Percentiles rank a stretch among this genome's conserved stretches.
Conservation (phyloP, 768 basidiomycete genomes). For the Floccularia luteovirens region DNA sequence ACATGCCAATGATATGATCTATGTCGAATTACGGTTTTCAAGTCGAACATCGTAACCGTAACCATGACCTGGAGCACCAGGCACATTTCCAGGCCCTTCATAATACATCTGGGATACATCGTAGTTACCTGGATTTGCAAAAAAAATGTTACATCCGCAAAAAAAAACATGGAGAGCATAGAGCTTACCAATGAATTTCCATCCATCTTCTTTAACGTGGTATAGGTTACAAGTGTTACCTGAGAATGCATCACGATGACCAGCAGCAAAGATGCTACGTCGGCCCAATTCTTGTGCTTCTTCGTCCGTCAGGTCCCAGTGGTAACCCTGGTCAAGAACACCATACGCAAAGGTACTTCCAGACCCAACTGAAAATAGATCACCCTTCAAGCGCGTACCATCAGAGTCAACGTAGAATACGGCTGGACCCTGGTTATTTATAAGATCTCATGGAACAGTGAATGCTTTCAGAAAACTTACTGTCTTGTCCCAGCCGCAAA, state of each 20-base stretch:
- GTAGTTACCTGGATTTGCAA: conserved; percentile 65
- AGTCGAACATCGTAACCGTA: conserved; percentile 79
- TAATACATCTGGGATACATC: conserved; percentile 89
- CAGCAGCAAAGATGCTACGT: conserved; percentile 93
- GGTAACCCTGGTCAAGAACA: conserved; percentile 93
- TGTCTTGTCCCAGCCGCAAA: conserved; percentile 99
- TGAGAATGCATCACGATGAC: conserved; percentile 94
- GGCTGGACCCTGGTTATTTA: conserved; percentile 64
- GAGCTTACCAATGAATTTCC: conserved; percentile 91
- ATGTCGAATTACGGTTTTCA: conserved; percentile 44
- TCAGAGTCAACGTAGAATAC: conserved; percentile 98
- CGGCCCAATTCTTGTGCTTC: conserved; percentile 94
- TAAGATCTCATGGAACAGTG: conserved; percentile 1
- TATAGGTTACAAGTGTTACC: conserved; percentile 96
- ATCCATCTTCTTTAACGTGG: conserved; percentile 91
- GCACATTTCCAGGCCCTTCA: conserved; percentile 70
- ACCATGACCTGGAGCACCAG: conserved; percentile 54
- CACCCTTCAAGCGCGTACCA: conserved; percentile 90
- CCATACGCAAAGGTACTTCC: conserved; percentile 99
- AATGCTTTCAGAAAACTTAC: conserved; percentile 27
- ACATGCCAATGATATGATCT: too few species aligned
- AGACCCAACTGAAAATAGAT: conserved; percentile 98
- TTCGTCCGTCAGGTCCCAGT: conserved; percentile 86
- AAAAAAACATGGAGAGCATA: neutral
- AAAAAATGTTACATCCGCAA: neutral